Conservation (phyloP, 2,329 filamentous ascomycete genomes). For the Aureobasidium subglaciale region DNA sequence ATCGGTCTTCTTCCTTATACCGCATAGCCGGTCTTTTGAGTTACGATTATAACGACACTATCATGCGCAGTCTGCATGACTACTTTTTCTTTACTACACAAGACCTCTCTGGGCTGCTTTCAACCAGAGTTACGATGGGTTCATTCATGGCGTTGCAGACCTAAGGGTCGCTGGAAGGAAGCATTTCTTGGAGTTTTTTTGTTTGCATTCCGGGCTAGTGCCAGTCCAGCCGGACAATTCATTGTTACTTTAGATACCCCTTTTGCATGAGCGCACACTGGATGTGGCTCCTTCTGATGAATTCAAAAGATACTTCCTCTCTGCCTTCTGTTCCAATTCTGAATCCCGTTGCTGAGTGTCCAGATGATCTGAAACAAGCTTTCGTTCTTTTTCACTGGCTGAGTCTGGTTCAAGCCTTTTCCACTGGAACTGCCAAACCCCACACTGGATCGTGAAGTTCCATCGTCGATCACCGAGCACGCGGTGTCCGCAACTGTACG, state of each 20-base stretch:
- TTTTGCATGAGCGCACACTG: slow-evolving; percentile 4
- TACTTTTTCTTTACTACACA: neutral
- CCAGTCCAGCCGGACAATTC: neutral
- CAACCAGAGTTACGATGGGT: slow-evolving; percentile 1
- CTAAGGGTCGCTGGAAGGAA: neutral
- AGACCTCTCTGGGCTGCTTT: neutral
- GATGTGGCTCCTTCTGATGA: neutral
- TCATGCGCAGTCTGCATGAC: slow-evolving; percentile 2
- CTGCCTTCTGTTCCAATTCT: neutral
- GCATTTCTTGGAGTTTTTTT: slow-evolving; percentile 2
- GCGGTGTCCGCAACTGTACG: neutral
- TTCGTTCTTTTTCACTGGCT: neutral
- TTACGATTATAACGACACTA: slow-evolving; percentile 2
- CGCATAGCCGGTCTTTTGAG: neutral
- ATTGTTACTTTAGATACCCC: slow-evolving; percentile 13
- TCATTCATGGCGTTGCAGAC: neutral
- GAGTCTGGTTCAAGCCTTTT: neutral
- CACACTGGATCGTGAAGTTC: neutral
- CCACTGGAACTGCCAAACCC: neutral
- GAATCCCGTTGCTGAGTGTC: neutral
- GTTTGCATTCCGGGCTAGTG: slow-evolving; percentile 1
- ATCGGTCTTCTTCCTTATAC: neutral
- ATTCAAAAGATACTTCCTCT: neutral
- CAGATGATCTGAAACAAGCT: slow-evolving; percentile 4
- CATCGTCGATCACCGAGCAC: slow-evolving; percentile 4